These are phyloP conservation scores for Claviceps maximensis DNA, from an alignment of 2,329 filamentous ascomycete genomes.

Conservation along the genomic window DNA sequence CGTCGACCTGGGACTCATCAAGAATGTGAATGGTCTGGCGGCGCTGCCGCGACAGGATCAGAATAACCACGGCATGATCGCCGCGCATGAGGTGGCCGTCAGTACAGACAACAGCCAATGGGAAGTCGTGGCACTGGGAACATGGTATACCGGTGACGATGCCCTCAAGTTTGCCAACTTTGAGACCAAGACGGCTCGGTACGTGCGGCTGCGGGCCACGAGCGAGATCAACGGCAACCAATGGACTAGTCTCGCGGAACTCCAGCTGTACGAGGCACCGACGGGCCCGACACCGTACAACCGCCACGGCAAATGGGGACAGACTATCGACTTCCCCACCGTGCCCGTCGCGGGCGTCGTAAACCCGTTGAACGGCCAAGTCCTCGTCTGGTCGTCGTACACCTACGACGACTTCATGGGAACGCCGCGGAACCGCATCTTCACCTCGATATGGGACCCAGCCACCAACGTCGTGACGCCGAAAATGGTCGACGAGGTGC, in stretches of 20 bases:
- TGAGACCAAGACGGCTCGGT: slow-evolving; percentile 16
- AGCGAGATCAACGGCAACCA: slow-evolving; percentile 17
- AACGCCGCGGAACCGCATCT: slow-evolving; percentile 6
- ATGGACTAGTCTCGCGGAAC: slow-evolving; percentile 20
- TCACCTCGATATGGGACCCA: slow-evolving; percentile 10
- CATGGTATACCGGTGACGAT: slow-evolving; percentile 15
- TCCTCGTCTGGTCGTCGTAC: slow-evolving; percentile 7
- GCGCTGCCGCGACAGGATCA: slow-evolving; percentile 17
- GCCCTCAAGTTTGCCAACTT: slow-evolving; percentile 21
- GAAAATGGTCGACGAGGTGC: slow-evolving; percentile 23
- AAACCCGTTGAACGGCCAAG: slow-evolving; percentile 1
- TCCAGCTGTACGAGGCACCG: slow-evolving; percentile 17
- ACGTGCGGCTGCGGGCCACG: slow-evolving; percentile 16
- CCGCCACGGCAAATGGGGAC: slow-evolving; percentile 19
- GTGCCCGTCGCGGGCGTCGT: slow-evolving; percentile 16
- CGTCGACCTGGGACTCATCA: slow-evolving; percentile 15
- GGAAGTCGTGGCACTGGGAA: slow-evolving; percentile 16
- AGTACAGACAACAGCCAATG: slow-evolving; percentile 16
- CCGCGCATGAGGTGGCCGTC: slow-evolving; percentile 15
- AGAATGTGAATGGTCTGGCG: slow-evolving; percentile 17
- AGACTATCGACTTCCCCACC: slow-evolving; percentile 23
- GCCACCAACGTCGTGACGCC: slow-evolving; percentile 11
- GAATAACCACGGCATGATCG: slow-evolving; percentile 14
- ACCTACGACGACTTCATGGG: slow-evolving; percentile 8
- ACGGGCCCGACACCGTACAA: slow-evolving; percentile 11